Evolutionary conservation across 306 rosid species (phyloP), one percentile per base, ranked within the genome.

Genomic region (Sicyos edulis): DNA sequence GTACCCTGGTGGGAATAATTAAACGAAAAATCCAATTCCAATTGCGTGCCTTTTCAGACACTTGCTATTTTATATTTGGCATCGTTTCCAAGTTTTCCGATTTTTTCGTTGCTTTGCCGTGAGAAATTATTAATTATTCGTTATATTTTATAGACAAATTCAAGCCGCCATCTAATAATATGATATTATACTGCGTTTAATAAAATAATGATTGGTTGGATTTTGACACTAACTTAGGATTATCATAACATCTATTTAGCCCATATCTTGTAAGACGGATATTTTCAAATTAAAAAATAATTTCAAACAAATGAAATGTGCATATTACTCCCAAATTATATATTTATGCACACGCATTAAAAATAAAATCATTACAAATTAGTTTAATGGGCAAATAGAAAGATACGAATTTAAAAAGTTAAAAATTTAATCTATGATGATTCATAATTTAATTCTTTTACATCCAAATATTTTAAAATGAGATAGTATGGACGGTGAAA

Each of bases 51-150:
- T 7, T 14, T 7, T 26, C 20, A 14, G 20, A 60, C 65, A 14
- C 65, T 59, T 2, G n/a, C 10, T 26, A 13, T 59, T 59, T 59
- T 59, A 59, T 59, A 59, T 59, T 55, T 60, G 66, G 66, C 45
- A 8, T 16, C 9, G 16, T 32, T 16, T 34, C 8, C 22, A 15
- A 8, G 45, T 60, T 60, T 12, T 49, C 47, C 2, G n/a, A n/a
- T n/a, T n/a, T n/a, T 57, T 57, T 1, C 26, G 5, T 59, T 14
- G 11, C 10, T 14, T 26, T n/a, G 56, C 10, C 21, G 56, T 53
- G 20, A n/a, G 21, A 16, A 53, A 16, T n/a, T 1, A 53, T 1
- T 60, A 60, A 14, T 60, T 29, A 60, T 60, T 54, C 8, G 59
- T 54, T 60, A 29, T 60, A 29, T 32, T 60, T 14, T 29, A 45